A percentile compares a stretch with the other conserved stretches of the same genome.
These are phyloP conservation scores for Trichoderma koningii DNA, from an alignment of 2,329 filamentous ascomycete species.

Conservation along the genomic window DNA sequence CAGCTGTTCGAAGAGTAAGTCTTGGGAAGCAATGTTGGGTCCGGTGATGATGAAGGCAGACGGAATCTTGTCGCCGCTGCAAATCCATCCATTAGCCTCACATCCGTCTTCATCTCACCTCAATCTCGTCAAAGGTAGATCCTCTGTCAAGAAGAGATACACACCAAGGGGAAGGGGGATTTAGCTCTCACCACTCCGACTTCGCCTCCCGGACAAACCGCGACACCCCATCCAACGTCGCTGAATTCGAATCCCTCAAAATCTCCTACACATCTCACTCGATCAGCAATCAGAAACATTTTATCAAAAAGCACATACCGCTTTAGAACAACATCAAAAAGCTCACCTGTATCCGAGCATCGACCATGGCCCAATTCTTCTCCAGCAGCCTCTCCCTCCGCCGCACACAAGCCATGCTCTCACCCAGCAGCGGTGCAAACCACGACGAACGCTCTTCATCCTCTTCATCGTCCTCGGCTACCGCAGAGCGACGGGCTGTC, in stretches of 20 bases:
- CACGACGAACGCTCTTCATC: slow-evolving; percentile 29
- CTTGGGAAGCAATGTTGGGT: slow-evolving; percentile 75
- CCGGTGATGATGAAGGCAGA: slow-evolving; percentile 75
- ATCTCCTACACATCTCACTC: slow-evolving; percentile 47
- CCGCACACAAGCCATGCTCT: slow-evolving; percentile 50
- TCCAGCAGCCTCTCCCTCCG: slow-evolving; percentile 63
- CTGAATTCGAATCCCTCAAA: slow-evolving; percentile 61
- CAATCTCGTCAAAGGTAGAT: too few species aligned
- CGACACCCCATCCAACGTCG: slow-evolving; percentile 60
- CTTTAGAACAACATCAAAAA: too few species aligned
- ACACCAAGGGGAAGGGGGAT: not conserved
- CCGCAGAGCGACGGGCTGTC: slow-evolving; percentile 45
- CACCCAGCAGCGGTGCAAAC: slow-evolving; percentile 59
- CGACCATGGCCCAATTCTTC: slow-evolving; percentile 64
- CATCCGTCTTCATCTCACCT: too few species aligned
- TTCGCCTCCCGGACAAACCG: slow-evolving; percentile 53
- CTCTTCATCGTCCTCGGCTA: slow-evolving; percentile 22
- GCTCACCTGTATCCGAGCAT: slow-evolving; percentile 59
- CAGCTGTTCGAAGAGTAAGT: slow-evolving; percentile 71
- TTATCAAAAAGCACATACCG: not conserved
- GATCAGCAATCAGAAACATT: not conserved
- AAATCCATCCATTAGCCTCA: not conserved
- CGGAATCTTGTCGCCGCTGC: slow-evolving; percentile 56
- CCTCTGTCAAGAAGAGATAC: not conserved
- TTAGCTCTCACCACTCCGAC: slow-evolving; percentile 36